Base-by-base conservation (phyloP, 257 asterid species). In the Thymus mandschuricus region DNA sequence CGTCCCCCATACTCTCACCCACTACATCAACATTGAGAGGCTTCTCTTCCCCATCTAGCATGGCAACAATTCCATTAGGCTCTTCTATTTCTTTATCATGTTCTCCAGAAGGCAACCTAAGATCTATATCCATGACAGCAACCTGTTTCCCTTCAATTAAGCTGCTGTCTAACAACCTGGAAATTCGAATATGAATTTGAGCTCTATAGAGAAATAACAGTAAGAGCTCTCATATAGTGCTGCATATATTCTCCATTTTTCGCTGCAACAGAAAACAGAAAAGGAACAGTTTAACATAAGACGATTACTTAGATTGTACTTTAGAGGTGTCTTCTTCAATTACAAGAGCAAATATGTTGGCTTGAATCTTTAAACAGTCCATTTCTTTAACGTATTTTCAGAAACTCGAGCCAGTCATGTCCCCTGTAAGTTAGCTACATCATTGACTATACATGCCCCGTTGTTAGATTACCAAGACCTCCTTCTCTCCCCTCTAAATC, bases 91-190 rank as follows among this genome's bases (percentile, higher is more conserved):
- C 96, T 78, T 81, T 86, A 38, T 94, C 92, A 71, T 85, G 88
- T 54, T 87, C 98, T 66, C 87, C 96, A 45, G 97, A 91, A 80
- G 94, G 97, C 44, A 91, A 82, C 76, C 97, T 87, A 68, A 94
- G 97, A 84, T 89, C 92, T 73, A 91, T 88, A 83, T 94, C 97
- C 99, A 94, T 94, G 74, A 69, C 73, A 46, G 56, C 55, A 56
- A 71, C 72, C 74, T 31, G 70, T 50, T 61, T 58, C 52, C 73
- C 78, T 70, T 52, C 61, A 68, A 45, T 43, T 61, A 56, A 66
- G 71, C 64, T 48, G 72, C 60, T 34, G 35, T 56, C 51, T 12
- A 60, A 57, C 30, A 38, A 72, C 76, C 90, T 77, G 85, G 66
- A 65, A 66, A 33, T 62, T 33, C 8, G 61, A 46, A 79, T 5